Conservation (phyloP, 169 alveolate species). For the Ichthyophthirius multifiliis region DNA sequence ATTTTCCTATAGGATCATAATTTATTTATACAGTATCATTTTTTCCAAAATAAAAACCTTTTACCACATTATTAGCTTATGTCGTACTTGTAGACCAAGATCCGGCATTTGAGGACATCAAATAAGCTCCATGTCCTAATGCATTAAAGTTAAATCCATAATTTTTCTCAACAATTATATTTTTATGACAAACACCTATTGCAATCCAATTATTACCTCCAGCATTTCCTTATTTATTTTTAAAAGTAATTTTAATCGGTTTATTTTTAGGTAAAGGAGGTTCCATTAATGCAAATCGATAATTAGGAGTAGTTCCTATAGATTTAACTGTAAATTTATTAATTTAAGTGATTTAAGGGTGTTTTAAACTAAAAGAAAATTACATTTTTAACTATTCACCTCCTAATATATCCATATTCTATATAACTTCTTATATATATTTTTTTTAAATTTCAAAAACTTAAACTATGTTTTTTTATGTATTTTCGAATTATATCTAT, state of each 20-base stretch:
- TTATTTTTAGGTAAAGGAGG: constrained; percentile 17
- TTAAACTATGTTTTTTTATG: not conserved
- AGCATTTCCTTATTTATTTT: not conserved
- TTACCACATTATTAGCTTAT: not conserved
- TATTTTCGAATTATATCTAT: not conserved
- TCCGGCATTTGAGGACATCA: not conserved
- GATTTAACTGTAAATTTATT: not conserved
- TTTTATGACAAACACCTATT: constrained; percentile 6
- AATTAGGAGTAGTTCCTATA: not conserved
- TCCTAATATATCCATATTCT: not conserved
- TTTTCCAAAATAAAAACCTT: not conserved
- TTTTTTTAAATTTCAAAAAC: not conserved
- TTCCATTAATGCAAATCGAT: constrained; percentile 11
- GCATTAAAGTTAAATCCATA: not conserved
- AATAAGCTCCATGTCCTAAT: not conserved
- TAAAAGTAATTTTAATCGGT: not conserved
- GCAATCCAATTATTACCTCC: constrained; percentile 10
- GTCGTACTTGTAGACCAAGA: constrained; percentile 3
- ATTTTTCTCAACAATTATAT: not conserved
- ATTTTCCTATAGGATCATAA: constrained; percentile 13
- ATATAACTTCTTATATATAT: not conserved
- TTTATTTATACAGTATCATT: not conserved
- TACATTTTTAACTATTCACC: not conserved
- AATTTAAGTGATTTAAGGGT: not conserved
- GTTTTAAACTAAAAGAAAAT: not conserved